Evolutionary conservation across 2,329 filamentous ascomycete genomes (phyloP).

Genomic region (Zymoseptoria crescenta): DNA sequence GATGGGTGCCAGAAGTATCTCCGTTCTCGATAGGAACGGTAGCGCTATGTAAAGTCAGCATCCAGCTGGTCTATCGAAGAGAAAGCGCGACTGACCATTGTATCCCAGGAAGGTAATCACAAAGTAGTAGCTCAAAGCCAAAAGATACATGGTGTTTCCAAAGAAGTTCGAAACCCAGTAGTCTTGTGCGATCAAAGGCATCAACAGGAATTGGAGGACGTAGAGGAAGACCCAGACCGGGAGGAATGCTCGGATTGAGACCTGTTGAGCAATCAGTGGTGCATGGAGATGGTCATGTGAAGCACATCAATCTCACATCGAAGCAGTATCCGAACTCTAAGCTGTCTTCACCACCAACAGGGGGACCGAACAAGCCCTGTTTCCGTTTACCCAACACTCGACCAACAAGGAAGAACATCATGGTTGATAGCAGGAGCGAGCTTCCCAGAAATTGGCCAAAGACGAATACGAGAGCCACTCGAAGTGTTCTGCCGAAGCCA

Average conservation of each 20-base stretch:
- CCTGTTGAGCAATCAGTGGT: conserved; percentile 29
- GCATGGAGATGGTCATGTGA: neutral
- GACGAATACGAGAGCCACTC: conserved; percentile 42
- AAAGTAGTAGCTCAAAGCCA: conserved; percentile 58
- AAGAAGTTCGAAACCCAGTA: conserved; percentile 53
- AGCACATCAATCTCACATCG: conserved; percentile 43
- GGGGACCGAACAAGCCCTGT: conserved; percentile 52
- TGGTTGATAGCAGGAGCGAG: conserved; percentile 51
- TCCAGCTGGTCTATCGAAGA: neutral
- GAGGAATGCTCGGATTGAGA: conserved; percentile 59
- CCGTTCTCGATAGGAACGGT: conserved; percentile 60
- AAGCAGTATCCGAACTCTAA: conserved; percentile 66
- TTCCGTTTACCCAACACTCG: conserved; percentile 51
- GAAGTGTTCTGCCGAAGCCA: conserved; percentile 36
- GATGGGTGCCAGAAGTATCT: conserved; percentile 56
- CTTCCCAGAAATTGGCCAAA: conserved; percentile 54
- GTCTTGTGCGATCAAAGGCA: conserved; percentile 50
- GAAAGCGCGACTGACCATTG: conserved; percentile 41
- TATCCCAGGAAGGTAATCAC: conserved; percentile 63
- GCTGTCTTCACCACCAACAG: conserved; percentile 41
- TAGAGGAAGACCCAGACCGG: conserved; percentile 61
- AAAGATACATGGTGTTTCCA: conserved; percentile 59
- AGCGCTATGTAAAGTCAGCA: conserved; percentile 39
- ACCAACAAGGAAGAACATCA: conserved; percentile 58
- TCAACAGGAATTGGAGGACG: conserved; percentile 59